Conservation (phyloP, 1,284 basidiomycete genomes). For the Trichosporon coremiiforme region DNA sequence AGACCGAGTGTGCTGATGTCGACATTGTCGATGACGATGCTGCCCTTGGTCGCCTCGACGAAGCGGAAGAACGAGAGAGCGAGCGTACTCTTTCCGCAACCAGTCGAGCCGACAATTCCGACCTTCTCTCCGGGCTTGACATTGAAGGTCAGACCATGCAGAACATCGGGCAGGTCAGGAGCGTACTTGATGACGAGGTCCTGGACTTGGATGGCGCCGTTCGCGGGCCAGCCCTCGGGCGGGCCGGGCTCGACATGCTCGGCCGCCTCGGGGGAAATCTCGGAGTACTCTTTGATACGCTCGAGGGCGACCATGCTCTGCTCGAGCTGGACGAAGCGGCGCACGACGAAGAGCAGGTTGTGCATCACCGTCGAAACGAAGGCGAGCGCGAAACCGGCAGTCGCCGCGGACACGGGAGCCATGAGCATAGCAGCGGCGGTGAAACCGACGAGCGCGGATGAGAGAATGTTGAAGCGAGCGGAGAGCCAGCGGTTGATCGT, state of each 20-base stretch:
- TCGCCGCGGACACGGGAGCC: constrained; percentile 70
- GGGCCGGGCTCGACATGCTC: constrained; percentile 87
- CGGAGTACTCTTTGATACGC: constrained; percentile 74
- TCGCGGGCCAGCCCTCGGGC: constrained; percentile 74
- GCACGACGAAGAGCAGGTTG: constrained; percentile 65
- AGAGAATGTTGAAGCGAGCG: constrained; percentile 76
- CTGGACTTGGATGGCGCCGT: constrained; percentile 74
- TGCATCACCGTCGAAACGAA: constrained; percentile 75
- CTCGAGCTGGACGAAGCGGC: constrained; percentile 79
- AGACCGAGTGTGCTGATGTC: constrained; percentile 82
- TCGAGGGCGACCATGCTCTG: constrained; percentile 94
- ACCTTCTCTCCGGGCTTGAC: constrained; percentile 70
- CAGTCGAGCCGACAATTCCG: constrained; percentile 86
- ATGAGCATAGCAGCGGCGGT: constrained; percentile 71
- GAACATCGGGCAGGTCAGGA: constrained; percentile 72
- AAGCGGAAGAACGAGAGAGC: constrained; percentile 95
- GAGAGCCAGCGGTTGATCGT: constrained; percentile 56
- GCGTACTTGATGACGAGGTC: constrained; percentile 84
- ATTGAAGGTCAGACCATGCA: constrained; percentile 78
- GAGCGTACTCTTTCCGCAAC: constrained; percentile 73
- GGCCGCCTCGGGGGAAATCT: constrained; percentile 71
- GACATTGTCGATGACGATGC: constrained; percentile 82
- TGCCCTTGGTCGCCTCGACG: constrained; percentile 80
- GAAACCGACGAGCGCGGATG: constrained; percentile 69
- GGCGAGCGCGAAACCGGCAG: constrained; percentile 78